Conservation (phyloP, 176 grass and related monocot species). For the Aegilops longissima region DNA sequence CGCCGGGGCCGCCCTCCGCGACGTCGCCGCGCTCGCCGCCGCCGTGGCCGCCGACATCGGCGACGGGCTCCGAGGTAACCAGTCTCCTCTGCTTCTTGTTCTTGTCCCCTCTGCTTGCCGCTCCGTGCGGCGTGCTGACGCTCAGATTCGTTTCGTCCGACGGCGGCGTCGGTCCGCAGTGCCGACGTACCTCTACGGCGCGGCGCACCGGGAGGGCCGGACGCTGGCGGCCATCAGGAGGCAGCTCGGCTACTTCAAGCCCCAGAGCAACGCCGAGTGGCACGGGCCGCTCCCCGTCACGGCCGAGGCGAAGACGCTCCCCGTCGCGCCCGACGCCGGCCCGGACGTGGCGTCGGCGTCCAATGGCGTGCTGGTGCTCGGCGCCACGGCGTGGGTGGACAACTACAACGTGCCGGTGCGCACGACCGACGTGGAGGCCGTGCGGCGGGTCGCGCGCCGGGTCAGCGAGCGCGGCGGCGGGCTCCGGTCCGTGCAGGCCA, state of each 20-base stretch:
- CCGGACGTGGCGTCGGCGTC: conserved; percentile 19
- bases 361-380: conserved; percentile 67
- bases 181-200: conserved; percentile 70
- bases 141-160: background rate
- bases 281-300: conserved; percentile 15
- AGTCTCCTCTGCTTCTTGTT: background rate
- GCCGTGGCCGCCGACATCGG: conserved; percentile 52
- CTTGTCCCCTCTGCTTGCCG: background rate
- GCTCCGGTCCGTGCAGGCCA: conserved; percentile 67
- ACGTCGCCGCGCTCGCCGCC: conserved; percentile 52
- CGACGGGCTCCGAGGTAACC: conserved; percentile 50
- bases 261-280: conserved; percentile 49
- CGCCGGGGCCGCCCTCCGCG: conserved; percentile 31
- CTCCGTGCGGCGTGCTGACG: background rate
- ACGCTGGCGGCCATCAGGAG: conserved; percentile 62
- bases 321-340: conserved; percentile 51
- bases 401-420: conserved; percentile 75
- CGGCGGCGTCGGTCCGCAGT: conserved; percentile 19
- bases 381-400: conserved; percentile 70
- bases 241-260: conserved; percentile 78
- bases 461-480: conserved; percentile 79
- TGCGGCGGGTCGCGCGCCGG: conserved; percentile 44
- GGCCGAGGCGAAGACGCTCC: background rate
- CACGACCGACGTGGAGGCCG: conserved; percentile 41
- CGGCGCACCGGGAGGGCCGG: conserved; percentile 56